Evolutionary conservation across 164 flowering plant genomes (phyloP), one percentile per base, ranked within the genome.

Genomic region (Vitis rupestris): DNA sequence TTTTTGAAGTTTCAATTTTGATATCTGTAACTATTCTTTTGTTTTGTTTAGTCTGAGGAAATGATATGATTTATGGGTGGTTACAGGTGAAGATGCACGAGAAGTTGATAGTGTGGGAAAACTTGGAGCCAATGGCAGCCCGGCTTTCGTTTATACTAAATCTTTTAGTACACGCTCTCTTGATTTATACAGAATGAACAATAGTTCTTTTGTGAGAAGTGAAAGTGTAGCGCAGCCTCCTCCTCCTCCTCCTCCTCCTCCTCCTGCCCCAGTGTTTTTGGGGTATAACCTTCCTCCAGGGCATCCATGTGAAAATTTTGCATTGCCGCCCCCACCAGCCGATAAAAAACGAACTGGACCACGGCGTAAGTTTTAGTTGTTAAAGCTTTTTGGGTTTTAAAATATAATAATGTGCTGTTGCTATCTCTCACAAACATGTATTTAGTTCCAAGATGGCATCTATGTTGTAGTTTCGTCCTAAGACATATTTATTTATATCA

Each of bases 311-410:
- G 83, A 83, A 67, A 53, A 55, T 66, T 87, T 89, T 63, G 79
- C 82, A 49, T 73, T 87, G 74, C 93, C 93, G 72, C 93, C 93
- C 47, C 93, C 93, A 27, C 93, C 93, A 49, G 85, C 88, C 8
- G 93, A 89, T 76, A 85, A 71, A 54, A 89, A 89, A 69, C 79
- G 93, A 71, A 89, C 86, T 58, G 93, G 93, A 50, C 93, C 93
- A 50, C 83, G 93, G 14, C 90, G 93, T 89, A 82, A 82, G 91
- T 79, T 68, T 52, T 48, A 1, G 23, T 48, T 68, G 19, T 65
- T 5, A 19, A 29, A n/a, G 8, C 27, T 29, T 50, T n/a, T 50
- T 56, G 48, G 16, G 11, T 47, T 17, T 56, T 19, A 37, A 37
- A 16, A 52, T 19, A 8, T 48, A 9, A 16, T 52, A 47, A 53